A percentile compares a stretch with the other conserved stretches of the same genome.
Evolutionary conservation across 2,329 filamentous ascomycete genomes (phyloP).

Genomic region (Ophiostoma montium): DNA sequence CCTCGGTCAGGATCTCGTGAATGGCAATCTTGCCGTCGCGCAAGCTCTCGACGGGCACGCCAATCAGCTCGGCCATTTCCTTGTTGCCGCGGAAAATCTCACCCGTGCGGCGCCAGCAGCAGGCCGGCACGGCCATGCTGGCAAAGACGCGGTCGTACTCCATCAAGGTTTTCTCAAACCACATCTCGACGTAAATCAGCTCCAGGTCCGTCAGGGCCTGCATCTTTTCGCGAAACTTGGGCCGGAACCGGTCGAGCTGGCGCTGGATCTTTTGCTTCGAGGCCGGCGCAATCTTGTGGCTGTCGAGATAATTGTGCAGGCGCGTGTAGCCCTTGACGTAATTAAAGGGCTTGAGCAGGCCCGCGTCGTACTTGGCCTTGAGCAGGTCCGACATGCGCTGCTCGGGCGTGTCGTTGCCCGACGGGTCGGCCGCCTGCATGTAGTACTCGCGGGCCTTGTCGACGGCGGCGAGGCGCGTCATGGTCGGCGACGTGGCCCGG

Average conservation of each 20-base stretch:
- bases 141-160: slow-evolving; percentile 98
- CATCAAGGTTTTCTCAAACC: slow-evolving; percentile 94
- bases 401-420: slow-evolving; percentile 71
- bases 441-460: slow-evolving; percentile 83
- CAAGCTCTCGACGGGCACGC: slow-evolving; percentile 78
- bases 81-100: slow-evolving; percentile 97
- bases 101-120: slow-evolving; percentile 90
- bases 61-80: slow-evolving; percentile 94
- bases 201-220: slow-evolving; percentile 87
- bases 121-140: slow-evolving; percentile 96
- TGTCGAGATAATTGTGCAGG: slow-evolving; percentile 81
- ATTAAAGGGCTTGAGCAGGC: slow-evolving; percentile 90
- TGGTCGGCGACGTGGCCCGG: neutral
- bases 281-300: slow-evolving; percentile 57
- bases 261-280: slow-evolving; percentile 85
- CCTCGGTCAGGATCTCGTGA: slow-evolving; percentile 90
- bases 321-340: slow-evolving; percentile 94
- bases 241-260: slow-evolving; percentile 83
- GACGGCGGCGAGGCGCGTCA: slow-evolving; percentile 23
- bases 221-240: slow-evolving; percentile 91
- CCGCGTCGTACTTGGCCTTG: slow-evolving; percentile 90
- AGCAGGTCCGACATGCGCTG: slow-evolving; percentile 91
- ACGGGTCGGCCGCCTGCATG: slow-evolving; percentile 89
- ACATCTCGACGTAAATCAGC: slow-evolving; percentile 92
- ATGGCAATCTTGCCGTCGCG: slow-evolving; percentile 89